phyloP scores from a whole-genome alignment of 331 rosid genomes.

The Pyrus hybrid region DNA sequence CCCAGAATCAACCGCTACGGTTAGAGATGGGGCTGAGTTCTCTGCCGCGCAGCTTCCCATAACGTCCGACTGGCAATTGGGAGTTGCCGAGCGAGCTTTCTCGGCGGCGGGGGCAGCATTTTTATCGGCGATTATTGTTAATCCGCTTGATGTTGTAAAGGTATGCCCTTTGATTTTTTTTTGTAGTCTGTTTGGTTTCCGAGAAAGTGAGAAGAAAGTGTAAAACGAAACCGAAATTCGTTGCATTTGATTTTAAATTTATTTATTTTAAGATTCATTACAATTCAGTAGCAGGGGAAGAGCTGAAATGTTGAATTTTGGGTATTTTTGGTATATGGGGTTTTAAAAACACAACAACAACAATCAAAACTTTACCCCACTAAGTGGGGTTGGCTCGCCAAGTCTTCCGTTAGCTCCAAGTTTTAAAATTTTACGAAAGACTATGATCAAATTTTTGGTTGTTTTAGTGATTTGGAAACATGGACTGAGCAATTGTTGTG shows the following conservation, averaged over 20 bases:
- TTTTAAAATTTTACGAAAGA: background rate
- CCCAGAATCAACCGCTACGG: too few relatives aligned
- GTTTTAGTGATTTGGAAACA: background rate
- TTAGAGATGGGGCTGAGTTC: background rate
- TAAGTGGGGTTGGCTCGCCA: too few relatives aligned
- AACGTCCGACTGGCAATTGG: conserved; percentile 30
- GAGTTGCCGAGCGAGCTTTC: conserved; percentile 59
- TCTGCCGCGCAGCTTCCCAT: conserved; percentile 6
- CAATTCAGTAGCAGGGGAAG: background rate
- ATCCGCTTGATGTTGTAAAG: conserved; percentile 91
- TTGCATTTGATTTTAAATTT: background rate
- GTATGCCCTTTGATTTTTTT: conserved; percentile 10
- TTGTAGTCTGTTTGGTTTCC: background rate
- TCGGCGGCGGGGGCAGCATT: conserved; percentile 98
- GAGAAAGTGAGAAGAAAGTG: background rate
- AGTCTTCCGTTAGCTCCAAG: too few relatives aligned
- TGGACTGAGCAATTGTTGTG: background rate
- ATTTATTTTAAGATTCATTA: background rate
- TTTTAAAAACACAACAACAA: too few relatives aligned
- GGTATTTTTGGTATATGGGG: background rate
- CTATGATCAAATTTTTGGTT: background rate
- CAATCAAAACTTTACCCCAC: too few relatives aligned
- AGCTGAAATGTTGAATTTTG: background rate
- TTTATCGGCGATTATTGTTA: conserved; percentile 81
- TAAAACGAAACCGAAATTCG: background rate